Percentiles rank a stretch among this genome's conserved stretches.
These are phyloP conservation scores for Inga laurina DNA, from an alignment of 306 rosid genomes.

Conservation along the genomic window DNA sequence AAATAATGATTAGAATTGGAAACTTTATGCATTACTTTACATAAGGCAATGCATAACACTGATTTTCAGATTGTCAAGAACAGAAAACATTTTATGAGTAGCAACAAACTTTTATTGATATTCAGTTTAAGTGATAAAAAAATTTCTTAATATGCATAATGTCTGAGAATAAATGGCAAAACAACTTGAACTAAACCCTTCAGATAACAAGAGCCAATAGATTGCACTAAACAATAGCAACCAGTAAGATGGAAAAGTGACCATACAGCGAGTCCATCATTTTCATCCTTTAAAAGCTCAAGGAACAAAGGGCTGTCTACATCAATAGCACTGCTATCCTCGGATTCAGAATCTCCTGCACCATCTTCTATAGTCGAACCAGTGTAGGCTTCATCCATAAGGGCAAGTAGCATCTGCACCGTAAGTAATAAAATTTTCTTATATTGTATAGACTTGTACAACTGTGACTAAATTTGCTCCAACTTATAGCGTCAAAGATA, in stretches of 20 bases:
- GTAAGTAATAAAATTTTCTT: conserved; percentile 23
- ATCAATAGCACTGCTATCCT: conserved; percentile 73
- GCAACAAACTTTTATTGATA: conserved; percentile 16
- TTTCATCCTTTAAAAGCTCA: conserved; percentile 95
- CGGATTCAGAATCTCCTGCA: conserved; percentile 91
- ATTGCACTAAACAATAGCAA: neutral
- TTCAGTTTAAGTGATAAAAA: neutral
- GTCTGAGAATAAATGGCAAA: conserved; percentile 19
- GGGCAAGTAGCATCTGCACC: conserved; percentile 91
- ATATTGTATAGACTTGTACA: conserved; percentile 20
- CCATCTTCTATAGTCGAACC: conserved; percentile 95
- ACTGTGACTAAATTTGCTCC: conserved; percentile 15
- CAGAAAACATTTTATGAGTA: conserved; percentile 9
- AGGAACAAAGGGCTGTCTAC: conserved; percentile 87
- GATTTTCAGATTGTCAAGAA: conserved; percentile 1
- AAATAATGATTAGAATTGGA: neutral
- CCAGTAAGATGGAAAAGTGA: conserved; percentile 30
- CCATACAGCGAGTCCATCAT: conserved; percentile 92
- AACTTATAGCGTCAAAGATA: conserved; percentile 28
- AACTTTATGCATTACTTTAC: neutral
- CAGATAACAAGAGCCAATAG: neutral
- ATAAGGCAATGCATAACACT: neutral
- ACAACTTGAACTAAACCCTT: conserved; percentile 15
- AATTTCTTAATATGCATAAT: neutral
- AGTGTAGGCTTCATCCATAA: conserved; percentile 99